Conservation (phyloP, 2,329 filamentous ascomycete genomes). For the Aspergillus awamori region DNA sequence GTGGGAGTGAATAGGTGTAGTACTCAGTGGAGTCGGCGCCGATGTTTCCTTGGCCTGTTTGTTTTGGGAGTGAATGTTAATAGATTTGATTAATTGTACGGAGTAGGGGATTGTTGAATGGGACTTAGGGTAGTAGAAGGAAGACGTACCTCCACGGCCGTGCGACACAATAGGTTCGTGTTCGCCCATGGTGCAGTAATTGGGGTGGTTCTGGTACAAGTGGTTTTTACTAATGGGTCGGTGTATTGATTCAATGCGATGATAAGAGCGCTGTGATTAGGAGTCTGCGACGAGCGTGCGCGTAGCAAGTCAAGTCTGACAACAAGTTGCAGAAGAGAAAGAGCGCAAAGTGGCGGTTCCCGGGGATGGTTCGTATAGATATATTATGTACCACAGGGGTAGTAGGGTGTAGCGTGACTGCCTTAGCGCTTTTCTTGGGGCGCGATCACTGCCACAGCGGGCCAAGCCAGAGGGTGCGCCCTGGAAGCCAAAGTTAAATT, state of each 20-base stretch:
- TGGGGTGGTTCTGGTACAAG: neutral
- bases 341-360: neutral
- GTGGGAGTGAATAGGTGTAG: neutral
- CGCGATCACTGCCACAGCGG: neutral
- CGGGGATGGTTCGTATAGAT: neutral
- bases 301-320: neutral
- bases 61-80: neutral
- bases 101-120: too few species aligned
- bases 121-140: too few species aligned
- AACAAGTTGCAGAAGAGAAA: neutral
- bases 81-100: neutral
- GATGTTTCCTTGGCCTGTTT: slow-evolving; percentile 61
- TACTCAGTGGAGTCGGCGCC: slow-evolving; percentile 53
- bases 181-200: slow-evolving; percentile 22
- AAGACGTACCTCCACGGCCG: slow-evolving; percentile 56
- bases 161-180: slow-evolving; percentile 54
- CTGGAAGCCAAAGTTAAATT: neutral
- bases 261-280: too few species aligned
- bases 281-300: neutral
- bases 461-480: neutral
- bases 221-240: neutral
- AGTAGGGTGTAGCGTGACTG: neutral
- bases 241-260: neutral
- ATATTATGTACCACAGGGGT: too few species aligned
- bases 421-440: neutral